These are phyloP conservation scores for Ogataea wickerhamii DNA, from an alignment of 805 yeast genomes.

Conservation along the genomic window DNA sequence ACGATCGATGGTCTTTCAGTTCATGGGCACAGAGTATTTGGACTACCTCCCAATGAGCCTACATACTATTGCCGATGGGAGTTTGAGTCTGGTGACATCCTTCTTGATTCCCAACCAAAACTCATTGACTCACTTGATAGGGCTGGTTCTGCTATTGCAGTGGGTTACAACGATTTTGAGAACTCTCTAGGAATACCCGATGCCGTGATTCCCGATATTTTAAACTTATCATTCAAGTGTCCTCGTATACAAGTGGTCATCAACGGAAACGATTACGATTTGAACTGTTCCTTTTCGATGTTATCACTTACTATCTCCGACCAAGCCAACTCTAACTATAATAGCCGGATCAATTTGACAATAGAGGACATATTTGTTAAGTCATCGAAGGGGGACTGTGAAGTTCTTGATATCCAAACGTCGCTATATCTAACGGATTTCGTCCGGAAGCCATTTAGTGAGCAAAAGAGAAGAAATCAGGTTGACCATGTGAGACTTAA, in stretches of 20 bases:
- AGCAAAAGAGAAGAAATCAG: conserved; percentile 49
- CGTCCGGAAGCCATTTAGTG: conserved; percentile 46
- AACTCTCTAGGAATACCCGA: conserved; percentile 61
- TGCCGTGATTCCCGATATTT: conserved; percentile 62
- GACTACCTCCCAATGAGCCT: conserved; percentile 83
- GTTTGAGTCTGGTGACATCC: conserved; percentile 59
- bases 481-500: conserved; percentile 61
- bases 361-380: conserved; percentile 45
- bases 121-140: conserved; percentile 42
- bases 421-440: conserved; percentile 60
- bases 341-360: conserved; percentile 47
- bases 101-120: conserved; percentile 46
- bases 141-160: conserved; percentile 47
- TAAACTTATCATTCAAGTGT: conserved; percentile 56
- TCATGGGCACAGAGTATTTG: conserved; percentile 92
- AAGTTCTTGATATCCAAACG: conserved; percentile 48
- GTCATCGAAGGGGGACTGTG: conserved; percentile 8
- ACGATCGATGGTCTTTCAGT: conserved; percentile 56
- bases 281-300: conserved; percentile 24
- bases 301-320: conserved; percentile 54
- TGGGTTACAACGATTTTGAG: conserved; percentile 71
- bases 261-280: conserved; percentile 28
- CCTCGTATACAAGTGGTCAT: conserved; percentile 45
- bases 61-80: conserved; percentile 93
- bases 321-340: conserved; percentile 62